Evolutionary conservation across 495 filamentous ascomycete species (phyloP).

Genomic region (Aspergillus haitiensis): DNA sequence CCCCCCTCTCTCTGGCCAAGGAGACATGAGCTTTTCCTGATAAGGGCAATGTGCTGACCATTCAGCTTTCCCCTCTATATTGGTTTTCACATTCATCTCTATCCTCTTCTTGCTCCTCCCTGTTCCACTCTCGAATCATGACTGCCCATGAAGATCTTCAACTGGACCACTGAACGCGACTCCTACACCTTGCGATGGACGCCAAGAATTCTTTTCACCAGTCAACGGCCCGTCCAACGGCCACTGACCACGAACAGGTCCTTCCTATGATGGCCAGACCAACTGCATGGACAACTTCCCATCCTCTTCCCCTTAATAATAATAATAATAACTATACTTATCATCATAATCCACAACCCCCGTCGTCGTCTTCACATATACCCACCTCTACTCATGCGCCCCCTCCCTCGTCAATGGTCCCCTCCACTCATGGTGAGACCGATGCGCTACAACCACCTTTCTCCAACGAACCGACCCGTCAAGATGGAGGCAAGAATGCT

Average conservation of each 20-base stretch:
- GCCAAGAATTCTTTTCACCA: conserved; percentile 31
- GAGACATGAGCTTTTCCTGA: conserved; percentile 29
- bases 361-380: not conserved
- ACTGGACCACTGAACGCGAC: conserved; percentile 24
- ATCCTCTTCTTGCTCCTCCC: conserved; percentile 14
- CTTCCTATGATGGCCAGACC: conserved; percentile 33
- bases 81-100: not conserved
- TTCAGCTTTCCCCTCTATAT: conserved; percentile 25
- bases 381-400: conserved; percentile 8
- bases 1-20: conserved; percentile 17
- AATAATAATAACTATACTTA: conserved; percentile 10
- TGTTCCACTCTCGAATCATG: conserved; percentile 21
- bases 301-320: conserved; percentile 20
- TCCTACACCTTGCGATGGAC: conserved; percentile 34
- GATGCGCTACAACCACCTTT: conserved; percentile 9
- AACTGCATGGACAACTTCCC: conserved; percentile 21
- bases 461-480: conserved; percentile 16
- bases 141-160: conserved; percentile 26
- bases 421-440: conserved; percentile 3
- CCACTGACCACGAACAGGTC: conserved; percentile 28
- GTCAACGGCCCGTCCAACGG: conserved; percentile 21
- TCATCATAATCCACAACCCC: conserved; percentile 15
- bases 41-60: conserved; percentile 34
- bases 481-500: conserved; percentile 29
- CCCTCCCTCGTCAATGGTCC: conserved; percentile 14